phyloP scores from a whole-genome alignment of 2,329 filamentous ascomycete genomes.

The Rhinocladiella mackenziei region DNA sequence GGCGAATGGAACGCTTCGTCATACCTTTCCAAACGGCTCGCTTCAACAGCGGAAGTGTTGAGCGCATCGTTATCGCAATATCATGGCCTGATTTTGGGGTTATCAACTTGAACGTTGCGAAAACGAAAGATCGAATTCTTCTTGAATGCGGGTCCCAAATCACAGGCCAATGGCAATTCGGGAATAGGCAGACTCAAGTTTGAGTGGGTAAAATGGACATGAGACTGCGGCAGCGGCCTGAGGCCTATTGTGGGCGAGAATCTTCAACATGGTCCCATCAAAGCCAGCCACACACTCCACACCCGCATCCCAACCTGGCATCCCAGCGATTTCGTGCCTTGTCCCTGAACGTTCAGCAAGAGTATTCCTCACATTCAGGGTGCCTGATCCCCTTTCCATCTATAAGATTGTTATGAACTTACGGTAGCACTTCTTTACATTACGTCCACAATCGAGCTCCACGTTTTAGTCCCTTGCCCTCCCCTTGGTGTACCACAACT shows the following conservation, averaged over 20 bases:
- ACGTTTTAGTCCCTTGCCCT: slow-evolving; percentile 2
- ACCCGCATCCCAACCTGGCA: slow-evolving; percentile 2
- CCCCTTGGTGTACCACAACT: not conserved
- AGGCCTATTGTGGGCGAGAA: too few species aligned
- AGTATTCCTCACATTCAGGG: slow-evolving; percentile 1
- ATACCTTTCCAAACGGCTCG: slow-evolving; percentile 87
- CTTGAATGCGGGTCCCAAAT: not conserved
- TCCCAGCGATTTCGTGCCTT: slow-evolving; percentile 12
- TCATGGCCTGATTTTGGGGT: slow-evolving; percentile 12
- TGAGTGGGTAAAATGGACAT: too few species aligned
- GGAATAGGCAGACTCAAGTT: too few species aligned
- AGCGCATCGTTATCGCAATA: slow-evolving; percentile 53
- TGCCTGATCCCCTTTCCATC: not conserved
- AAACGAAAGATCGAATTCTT: not conserved
- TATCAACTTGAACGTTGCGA: not conserved
- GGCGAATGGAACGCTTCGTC: slow-evolving; percentile 16
- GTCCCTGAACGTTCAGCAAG: slow-evolving; percentile 7
- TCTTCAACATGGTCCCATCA: too few species aligned
- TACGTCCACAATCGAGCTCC: not conserved
- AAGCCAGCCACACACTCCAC: slow-evolving; percentile 9
- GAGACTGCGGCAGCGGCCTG: too few species aligned
- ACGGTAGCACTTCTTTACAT: slow-evolving; percentile 7
- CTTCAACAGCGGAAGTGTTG: slow-evolving; percentile 63
- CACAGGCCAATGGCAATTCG: slow-evolving; percentile 6
- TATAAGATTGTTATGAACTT: slow-evolving; percentile 16